Base-by-base conservation (phyloP, 495 filamentous ascomycete species). In the Penicillium steckii region DNA sequence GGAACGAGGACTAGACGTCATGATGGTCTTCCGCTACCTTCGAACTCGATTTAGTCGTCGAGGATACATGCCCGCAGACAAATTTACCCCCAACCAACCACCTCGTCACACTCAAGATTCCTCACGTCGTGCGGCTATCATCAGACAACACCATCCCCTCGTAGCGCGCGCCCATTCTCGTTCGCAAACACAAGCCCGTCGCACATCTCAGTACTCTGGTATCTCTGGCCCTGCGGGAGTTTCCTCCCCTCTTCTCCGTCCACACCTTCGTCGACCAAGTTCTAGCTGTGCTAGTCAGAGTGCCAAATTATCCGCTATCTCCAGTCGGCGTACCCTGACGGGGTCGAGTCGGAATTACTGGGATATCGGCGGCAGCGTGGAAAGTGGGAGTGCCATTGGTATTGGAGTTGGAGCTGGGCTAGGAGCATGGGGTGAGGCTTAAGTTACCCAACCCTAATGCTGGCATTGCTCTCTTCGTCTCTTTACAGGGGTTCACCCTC, bases 1-100 rank as follows among this genome's bases (percentile, higher is more conserved):
- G 92, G 90, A 95, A 63, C 84, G 83, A 29, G 87, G 91, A 12
- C 80, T 95, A 4, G 90, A 95, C 57, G 79, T 95, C 51, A 84
- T 83, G 66, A 86, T 92, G 68, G 85, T 95, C n/a, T 95, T 96
- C 74, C 82, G 85, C 32, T 94, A 91, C 66, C 81, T 97, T 17
- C 80, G 82, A 43, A 85, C 81, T 15, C 89, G 89, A 55, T 94
- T 95, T 66, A 76, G 80, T 44, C 71, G 53, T 29, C 68, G 64
- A 32, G 57, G 62, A 27, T 73, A 61, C 49, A 70, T 67, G 59
- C 68, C 55, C 65, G 67, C 67, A 60, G 50, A 65, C 6, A 73
- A 48, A 33, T 68, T 65, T 48, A 60, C 52, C 56, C 66, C 50
- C 43, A 53, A 61, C 27, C 47, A 73, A 2, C 65, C 77, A 5